Conservation (phyloP, 208 protist species). For the Leishmania martiniquensis region DNA sequence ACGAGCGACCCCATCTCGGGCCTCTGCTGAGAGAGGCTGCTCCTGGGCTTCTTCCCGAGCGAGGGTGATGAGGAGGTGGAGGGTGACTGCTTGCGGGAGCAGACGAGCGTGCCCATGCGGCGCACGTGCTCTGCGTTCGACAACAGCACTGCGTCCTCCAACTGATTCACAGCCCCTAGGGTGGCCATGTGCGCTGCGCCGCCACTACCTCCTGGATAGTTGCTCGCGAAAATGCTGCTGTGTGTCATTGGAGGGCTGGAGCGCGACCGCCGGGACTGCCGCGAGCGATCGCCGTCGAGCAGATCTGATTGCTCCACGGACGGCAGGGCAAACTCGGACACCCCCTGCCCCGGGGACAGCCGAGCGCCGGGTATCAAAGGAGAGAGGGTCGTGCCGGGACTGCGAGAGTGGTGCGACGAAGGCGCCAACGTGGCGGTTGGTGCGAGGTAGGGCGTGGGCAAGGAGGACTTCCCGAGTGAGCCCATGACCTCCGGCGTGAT, state of each 20-base stretch:
- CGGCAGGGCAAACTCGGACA: constrained; percentile 25
- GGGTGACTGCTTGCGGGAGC: constrained; percentile 12
- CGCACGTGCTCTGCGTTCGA: constrained; percentile 28
- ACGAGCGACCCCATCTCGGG: constrained; percentile 21
- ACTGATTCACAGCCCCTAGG: constrained; percentile 2
- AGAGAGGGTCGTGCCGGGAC: constrained; percentile 6
- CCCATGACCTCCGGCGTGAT: constrained; percentile 23
- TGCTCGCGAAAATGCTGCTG: constrained; percentile 7
- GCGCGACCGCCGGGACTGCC: constrained; percentile 16
- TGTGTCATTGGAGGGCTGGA: constrained; percentile 15
- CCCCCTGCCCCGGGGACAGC: constrained; percentile 17
- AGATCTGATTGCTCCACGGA: constrained; percentile 19
- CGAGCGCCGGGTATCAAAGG: constrained; percentile 2
- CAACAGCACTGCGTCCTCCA: constrained; percentile 32
- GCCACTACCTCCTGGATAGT: not conserved
- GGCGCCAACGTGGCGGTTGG: constrained; percentile 8
- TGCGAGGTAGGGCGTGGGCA: constrained; percentile 34
- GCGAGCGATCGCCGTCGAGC: constrained; percentile 16
- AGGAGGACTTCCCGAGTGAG: constrained; percentile 33
- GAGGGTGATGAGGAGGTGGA: constrained; percentile 6
- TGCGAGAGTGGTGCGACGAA: constrained; percentile 7
- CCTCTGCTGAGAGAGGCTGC: not conserved
- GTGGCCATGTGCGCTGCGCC: not conserved
- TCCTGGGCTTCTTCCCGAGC: not conserved
- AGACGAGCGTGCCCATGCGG: constrained; percentile 31